A percentile compares a stretch with the other conserved stretches of the same genome.
Evolutionary conservation across 768 basidiomycete genomes (phyloP).

Genomic region (Auricularia heimuer): DNA sequence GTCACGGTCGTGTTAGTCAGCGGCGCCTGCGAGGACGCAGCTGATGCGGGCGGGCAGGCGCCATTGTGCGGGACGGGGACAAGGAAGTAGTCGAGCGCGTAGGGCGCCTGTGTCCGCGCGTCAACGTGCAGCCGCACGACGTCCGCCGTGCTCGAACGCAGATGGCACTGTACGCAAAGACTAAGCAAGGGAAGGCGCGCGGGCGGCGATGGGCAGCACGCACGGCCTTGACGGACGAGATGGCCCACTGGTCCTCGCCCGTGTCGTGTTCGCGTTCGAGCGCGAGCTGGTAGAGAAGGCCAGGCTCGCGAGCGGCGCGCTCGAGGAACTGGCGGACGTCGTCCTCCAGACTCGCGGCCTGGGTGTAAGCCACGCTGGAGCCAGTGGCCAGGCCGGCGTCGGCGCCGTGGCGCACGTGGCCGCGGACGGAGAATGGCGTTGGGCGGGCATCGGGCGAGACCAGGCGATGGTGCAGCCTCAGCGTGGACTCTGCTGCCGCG

Average conservation of each 20-base stretch:
- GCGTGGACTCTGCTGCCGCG: no score
- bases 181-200: no score
- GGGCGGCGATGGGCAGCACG: slow-evolving; percentile 12
- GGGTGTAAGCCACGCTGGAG: not conserved
- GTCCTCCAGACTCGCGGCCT: not conserved
- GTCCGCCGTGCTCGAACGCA: slow-evolving; percentile 44
- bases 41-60: slow-evolving; percentile 37
- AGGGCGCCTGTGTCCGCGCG: slow-evolving; percentile 35
- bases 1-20: slow-evolving; percentile 44
- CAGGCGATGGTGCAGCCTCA: not conserved
- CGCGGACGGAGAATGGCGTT: not conserved
- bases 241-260: slow-evolving; percentile 41
- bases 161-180: slow-evolving; percentile 47
- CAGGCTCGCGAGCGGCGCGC: slow-evolving; percentile 15
- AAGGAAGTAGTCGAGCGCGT: slow-evolving; percentile 64
- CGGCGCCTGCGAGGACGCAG: slow-evolving; percentile 20
- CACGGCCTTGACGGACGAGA: slow-evolving; percentile 55
- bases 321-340: slow-evolving; percentile 13
- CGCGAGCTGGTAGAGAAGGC: slow-evolving; percentile 63
- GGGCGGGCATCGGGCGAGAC: not conserved
- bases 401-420: not conserved
- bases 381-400: not conserved
- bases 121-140: slow-evolving; percentile 47
- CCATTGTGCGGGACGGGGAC: slow-evolving; percentile 60
- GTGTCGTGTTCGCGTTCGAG: slow-evolving; percentile 38